These are phyloP conservation scores for Xylariaceae sp. DNA, from an alignment of 2,329 filamentous ascomycete genomes.

Conservation along the genomic window DNA sequence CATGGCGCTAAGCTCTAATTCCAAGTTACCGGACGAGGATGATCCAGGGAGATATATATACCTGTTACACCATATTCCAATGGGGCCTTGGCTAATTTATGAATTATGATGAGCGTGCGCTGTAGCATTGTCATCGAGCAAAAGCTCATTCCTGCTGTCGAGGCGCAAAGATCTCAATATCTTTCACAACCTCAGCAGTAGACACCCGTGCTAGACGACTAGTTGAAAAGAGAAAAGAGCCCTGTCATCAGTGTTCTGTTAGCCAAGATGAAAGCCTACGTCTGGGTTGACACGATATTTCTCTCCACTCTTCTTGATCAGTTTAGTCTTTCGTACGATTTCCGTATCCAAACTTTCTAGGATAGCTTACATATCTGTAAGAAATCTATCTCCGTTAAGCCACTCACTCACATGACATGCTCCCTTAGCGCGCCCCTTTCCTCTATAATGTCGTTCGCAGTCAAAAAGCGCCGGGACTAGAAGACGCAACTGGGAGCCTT, in stretches of 20 bases:
- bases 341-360: conserved; percentile 18
- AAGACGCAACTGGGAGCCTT: conserved; percentile 21
- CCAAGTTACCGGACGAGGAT: conserved; percentile 15
- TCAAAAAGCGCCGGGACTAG: conserved; percentile 28
- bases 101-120: conserved; percentile 27
- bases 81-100: conserved; percentile 27
- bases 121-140: conserved; percentile 10
- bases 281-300: conserved; percentile 20
- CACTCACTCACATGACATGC: conserved; percentile 14
- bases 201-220: conserved; percentile 19
- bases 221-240: conserved; percentile 12
- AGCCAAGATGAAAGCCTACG: conserved; percentile 21
- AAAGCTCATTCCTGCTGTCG: conserved; percentile 5
- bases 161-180: conserved; percentile 15
- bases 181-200: conserved; percentile 18
- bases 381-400: conserved; percentile 19
- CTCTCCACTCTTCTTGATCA: conserved; percentile 27
- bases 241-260: conserved; percentile 5
- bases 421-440: conserved; percentile 28
- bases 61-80: conserved; percentile 26
- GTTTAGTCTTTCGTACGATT: conserved; percentile 26
- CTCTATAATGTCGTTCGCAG: conserved; percentile 26
- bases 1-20: neutral
- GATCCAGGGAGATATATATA: conserved; percentile 13
- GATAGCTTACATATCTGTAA: conserved; percentile 25